Evolutionary conservation across 257 asterid species (phyloP).

Genomic region (Galeopsis tetrahit): DNA sequence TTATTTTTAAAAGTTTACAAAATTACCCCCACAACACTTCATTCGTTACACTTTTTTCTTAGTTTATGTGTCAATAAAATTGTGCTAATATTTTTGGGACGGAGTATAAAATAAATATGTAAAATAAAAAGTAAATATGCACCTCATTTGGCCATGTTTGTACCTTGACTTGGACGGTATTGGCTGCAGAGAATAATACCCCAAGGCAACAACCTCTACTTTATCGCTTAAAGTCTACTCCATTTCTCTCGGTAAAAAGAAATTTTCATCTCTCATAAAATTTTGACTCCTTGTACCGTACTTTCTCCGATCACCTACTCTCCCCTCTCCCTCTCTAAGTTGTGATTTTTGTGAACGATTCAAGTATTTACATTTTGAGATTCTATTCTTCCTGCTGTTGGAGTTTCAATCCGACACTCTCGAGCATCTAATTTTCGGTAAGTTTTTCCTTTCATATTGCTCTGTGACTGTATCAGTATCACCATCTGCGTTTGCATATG

Average conservation of each 20-base stretch:
- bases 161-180: conserved; percentile 35
- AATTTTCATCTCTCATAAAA: conserved; percentile 22
- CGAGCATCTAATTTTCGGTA: conserved; percentile 35
- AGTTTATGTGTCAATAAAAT: no score
- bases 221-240: conserved; percentile 52
- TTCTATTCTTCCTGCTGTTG: conserved; percentile 29
- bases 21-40: no score
- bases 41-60: no score
- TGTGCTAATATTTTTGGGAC: no score
- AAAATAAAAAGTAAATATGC: no score
- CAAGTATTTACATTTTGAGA: conserved; percentile 24
- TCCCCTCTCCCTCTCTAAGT: conserved; percentile 22
- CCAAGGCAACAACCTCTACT: conserved; percentile 29
- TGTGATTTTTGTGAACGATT: conserved; percentile 14
- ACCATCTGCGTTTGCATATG: conserved; percentile 18
- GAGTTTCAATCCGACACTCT: conserved; percentile 28
- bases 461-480: no score
- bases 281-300: conserved; percentile 20
- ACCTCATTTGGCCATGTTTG: not conserved
- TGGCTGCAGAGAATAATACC: conserved; percentile 34
- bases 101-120: no score
- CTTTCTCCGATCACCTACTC: conserved; percentile 43
- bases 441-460: conserved; percentile 22
- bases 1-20: no score
- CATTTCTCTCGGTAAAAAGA: conserved; percentile 39